A percentile compares a stretch with the other conserved stretches of the same genome.
Evolutionary conservation across 2,329 filamentous ascomycete genomes (phyloP).

Genomic region (Aspergillus nomiae): DNA sequence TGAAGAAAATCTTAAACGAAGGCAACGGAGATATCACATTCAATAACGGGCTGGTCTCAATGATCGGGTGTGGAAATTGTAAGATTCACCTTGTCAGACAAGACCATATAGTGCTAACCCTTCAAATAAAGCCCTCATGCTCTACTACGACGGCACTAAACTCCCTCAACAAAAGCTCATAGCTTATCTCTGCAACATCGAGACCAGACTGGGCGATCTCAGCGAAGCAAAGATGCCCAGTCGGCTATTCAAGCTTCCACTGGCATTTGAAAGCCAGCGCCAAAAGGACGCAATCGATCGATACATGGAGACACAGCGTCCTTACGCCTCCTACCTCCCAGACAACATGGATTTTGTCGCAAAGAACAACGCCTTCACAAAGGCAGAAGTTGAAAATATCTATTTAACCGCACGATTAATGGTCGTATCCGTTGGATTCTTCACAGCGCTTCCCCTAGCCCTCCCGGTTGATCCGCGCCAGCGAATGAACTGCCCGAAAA

Average conservation of each 20-base stretch:
- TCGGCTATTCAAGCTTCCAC: slow-evolving; percentile 48
- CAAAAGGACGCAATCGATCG: slow-evolving; percentile 57
- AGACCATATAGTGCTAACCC: background rate
- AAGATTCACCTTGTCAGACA: slow-evolving; percentile 9
- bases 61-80: slow-evolving; percentile 53
- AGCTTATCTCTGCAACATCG: slow-evolving; percentile 37
- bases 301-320: slow-evolving; percentile 64
- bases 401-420: slow-evolving; percentile 55
- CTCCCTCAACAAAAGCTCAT: slow-evolving; percentile 43
- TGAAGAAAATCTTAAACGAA: slow-evolving; percentile 52
- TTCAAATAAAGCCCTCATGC: slow-evolving; percentile 39
- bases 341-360: slow-evolving; percentile 62
- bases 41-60: slow-evolving; percentile 50
- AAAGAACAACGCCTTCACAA: slow-evolving; percentile 55
- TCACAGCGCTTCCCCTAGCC: slow-evolving; percentile 55
- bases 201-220: slow-evolving; percentile 44
- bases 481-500: slow-evolving; percentile 57
- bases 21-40: slow-evolving; percentile 37
- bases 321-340: slow-evolving; percentile 63
- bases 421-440: slow-evolving; percentile 58
- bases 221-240: slow-evolving; percentile 45
- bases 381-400: slow-evolving; percentile 53
- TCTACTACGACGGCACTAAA: slow-evolving; percentile 49
- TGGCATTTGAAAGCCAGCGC: slow-evolving; percentile 43
- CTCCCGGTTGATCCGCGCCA: slow-evolving; percentile 58